A percentile compares a stretch with the other conserved stretches of the same genome.
These are phyloP conservation scores for Piper betle DNA, from an alignment of 164 flowering plant species.

Conservation along the genomic window DNA sequence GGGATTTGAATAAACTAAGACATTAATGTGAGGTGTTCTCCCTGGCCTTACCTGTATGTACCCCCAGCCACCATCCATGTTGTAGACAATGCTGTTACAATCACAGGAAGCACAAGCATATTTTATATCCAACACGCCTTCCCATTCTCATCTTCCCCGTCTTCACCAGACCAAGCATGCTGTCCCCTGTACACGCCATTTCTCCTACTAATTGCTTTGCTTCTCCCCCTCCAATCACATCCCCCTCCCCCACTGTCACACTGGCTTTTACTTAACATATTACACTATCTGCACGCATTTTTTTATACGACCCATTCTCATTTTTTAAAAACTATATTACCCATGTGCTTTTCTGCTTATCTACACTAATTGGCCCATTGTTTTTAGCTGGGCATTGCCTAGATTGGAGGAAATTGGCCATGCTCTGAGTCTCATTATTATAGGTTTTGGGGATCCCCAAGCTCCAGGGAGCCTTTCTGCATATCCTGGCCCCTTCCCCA, in stretches of 20 bases:
- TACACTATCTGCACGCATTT: neutral
- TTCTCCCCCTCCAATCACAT: conserved; percentile 3
- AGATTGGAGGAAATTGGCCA: conserved; percentile 6
- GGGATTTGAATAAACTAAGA: neutral
- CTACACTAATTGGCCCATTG: neutral
- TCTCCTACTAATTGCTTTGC: conserved; percentile 12
- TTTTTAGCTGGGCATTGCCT: conserved; percentile 1
- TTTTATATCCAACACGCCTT: conserved; percentile 20
- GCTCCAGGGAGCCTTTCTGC: conserved; percentile 1
- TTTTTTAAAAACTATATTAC: neutral
- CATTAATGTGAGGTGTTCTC: neutral
- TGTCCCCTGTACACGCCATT: conserved; percentile 22
- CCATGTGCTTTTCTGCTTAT: neutral
- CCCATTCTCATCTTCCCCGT: conserved; percentile 27
- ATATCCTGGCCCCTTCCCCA: neutral
- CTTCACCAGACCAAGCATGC: conserved; percentile 32
- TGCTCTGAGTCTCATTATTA: conserved; percentile 1
- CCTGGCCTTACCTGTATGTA: neutral
- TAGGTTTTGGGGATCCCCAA: conserved; percentile 7
- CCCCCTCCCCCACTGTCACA: neutral
- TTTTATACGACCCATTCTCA: neutral
- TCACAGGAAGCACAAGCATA: conserved; percentile 43
- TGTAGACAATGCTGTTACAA: conserved; percentile 35
- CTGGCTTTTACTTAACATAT: neutral
- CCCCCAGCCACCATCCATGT: conserved; percentile 4